A percentile compares a stretch with the other conserved stretches of the same genome.
These are phyloP conservation scores for Mycosphaerella sp. DNA, from an alignment of 2,329 filamentous ascomycete species.

Conservation along the genomic window DNA sequence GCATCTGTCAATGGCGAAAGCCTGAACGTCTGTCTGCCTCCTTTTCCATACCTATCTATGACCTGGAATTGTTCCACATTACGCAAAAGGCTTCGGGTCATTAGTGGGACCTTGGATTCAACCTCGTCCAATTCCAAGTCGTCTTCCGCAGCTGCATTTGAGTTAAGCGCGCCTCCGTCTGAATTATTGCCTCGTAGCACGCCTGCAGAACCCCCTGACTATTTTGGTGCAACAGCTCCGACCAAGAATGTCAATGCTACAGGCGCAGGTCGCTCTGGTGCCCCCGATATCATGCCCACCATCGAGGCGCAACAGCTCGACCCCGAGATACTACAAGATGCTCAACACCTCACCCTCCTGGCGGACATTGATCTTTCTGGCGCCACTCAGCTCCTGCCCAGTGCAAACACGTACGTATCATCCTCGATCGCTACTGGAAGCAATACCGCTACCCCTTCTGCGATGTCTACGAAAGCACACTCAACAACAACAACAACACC, in stretches of 20 bases:
- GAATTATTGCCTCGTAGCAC: conserved; percentile 3
- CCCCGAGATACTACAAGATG: not conserved
- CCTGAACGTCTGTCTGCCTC: conserved; percentile 49
- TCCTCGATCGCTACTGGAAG: conserved; percentile 7
- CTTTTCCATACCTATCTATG: conserved; percentile 56
- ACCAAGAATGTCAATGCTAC: conserved; percentile 9
- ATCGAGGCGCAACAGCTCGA: conserved; percentile 17
- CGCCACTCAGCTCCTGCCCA: conserved; percentile 22
- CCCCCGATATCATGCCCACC: conserved; percentile 22
- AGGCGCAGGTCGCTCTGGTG: conserved; percentile 9
- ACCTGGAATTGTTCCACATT: conserved; percentile 66
- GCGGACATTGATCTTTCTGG: conserved; percentile 18
- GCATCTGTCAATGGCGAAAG: conserved; percentile 49
- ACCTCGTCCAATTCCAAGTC: conserved; percentile 12
- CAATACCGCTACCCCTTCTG: conserved; percentile 13
- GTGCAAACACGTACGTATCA: conserved; percentile 25
- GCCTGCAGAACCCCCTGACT: conserved; percentile 24
- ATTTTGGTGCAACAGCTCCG: conserved; percentile 22
- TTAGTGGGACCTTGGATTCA: conserved; percentile 47
- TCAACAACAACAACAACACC: conserved; percentile 7
- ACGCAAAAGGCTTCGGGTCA: conserved; percentile 60
- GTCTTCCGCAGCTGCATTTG: conserved; percentile 14
- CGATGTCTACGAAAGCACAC: conserved; percentile 11
- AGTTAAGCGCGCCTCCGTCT: conserved; percentile 26
- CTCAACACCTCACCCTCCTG: conserved; percentile 5